Base-by-base conservation (phyloP, 2,329 filamentous ascomycete species). In the Domatiomyces globalis region DNA sequence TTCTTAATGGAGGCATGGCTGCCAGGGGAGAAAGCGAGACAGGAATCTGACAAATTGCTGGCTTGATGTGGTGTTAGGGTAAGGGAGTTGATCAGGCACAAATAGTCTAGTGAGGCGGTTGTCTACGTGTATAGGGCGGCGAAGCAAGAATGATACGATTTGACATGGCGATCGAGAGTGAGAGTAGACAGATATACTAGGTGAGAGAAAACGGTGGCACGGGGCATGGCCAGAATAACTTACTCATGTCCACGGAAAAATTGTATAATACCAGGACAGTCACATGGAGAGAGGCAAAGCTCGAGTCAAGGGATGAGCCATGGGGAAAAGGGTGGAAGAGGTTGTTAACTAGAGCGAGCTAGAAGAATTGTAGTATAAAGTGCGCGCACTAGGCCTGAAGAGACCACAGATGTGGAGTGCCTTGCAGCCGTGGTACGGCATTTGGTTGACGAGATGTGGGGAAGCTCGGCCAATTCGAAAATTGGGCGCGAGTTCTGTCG, bases 1-100 rank as follows among this genome's bases (percentile, higher is more conserved):
- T 61, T 27, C 57, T 52, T 20, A 53, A 49, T 4, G 58, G 60
- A 48, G 58, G 57, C 57, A 60, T 60, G 27, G 44, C 27, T 33
- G 22, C 10, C 18, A 19, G 43, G 15, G 15, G 10, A 15, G 33
- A 39, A 39, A 39, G 10, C 9, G 33, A 39, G 33, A 15, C 33
- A 15, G 33, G 33, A 39, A 15, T 39, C 15, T 2, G 33, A 39
- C 12, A 39, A 15, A 5, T 1, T 15, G 4, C 12, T 39, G 2
- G 10, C 15, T 15, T 39, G 10, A 15, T 15, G 2, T 10, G 12
- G 33, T 5, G 33, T 39, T 39, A 4, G 33, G 10, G 33, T 39
- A 2, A 15, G 10, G 33, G 12, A 10, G 33, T 15, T 15, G 33
- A 39, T 10, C 2, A 15, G 10, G 10, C 29, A 10, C 12, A 33